Evolutionary conservation across 805 yeast species (phyloP).

Genomic region (Debaryomyces tyrocola): DNA sequence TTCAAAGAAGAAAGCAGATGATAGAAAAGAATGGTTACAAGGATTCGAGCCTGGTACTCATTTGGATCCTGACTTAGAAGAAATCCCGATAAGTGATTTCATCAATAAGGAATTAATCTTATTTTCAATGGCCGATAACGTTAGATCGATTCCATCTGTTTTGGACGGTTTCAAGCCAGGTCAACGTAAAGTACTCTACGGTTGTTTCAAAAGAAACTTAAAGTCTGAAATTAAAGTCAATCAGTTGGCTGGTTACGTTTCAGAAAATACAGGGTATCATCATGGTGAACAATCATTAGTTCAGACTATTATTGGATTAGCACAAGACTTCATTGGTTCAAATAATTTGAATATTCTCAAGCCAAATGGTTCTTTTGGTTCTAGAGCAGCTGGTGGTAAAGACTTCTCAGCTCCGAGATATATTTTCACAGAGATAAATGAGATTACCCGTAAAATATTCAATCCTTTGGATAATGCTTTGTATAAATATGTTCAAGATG

Average conservation of each 20-base stretch:
- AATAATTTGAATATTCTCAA: conserved; percentile 80
- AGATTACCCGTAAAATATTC: conserved; percentile 74
- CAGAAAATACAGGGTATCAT: conserved; percentile 89
- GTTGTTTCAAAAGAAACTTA: conserved; percentile 80
- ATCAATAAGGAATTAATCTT: conserved; percentile 93
- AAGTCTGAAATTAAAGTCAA: conserved; percentile 82
- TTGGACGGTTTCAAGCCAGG: conserved; percentile 97
- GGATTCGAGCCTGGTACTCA: conserved; percentile 90
- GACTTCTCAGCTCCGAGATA: conserved; percentile 99
- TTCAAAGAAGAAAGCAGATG: conserved; percentile 93
- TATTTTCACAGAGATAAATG: conserved; percentile 81
- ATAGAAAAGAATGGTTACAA: conserved; percentile 95
- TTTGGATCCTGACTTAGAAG: conserved; percentile 70
- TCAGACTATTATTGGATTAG: conserved; percentile 89
- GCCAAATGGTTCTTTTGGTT: conserved; percentile 96
- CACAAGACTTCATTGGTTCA: conserved; percentile 92
- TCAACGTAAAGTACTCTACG: conserved; percentile 89
- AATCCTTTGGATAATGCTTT: conserved; percentile 79
- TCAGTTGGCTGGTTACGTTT: conserved; percentile 84
- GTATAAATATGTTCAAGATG: conserved; percentile 81
- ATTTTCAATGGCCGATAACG: conserved; percentile 95
- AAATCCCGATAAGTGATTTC: conserved; percentile 89
- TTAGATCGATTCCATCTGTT: conserved; percentile 91
- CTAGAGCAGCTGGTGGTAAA: conserved; percentile 95
- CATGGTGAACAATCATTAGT: conserved; percentile 90